Conservation (phyloP, 2,329 filamentous ascomycete species). For the Xylariomycetidae sp. region DNA sequence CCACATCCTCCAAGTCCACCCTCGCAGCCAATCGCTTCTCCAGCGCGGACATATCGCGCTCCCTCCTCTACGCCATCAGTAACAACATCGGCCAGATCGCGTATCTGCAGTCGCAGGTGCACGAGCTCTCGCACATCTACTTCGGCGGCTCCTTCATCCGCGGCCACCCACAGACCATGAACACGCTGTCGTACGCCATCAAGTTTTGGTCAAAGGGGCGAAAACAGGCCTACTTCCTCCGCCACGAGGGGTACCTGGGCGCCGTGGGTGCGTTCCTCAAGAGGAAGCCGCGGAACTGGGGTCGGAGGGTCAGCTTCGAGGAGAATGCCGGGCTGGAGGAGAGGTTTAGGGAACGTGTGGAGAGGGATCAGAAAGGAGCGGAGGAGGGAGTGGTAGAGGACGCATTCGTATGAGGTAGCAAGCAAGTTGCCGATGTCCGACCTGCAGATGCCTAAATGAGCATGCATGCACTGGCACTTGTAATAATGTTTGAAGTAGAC, state of each 20-base stretch:
- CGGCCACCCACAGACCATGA: slow-evolving; percentile 95
- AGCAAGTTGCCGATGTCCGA: too few species aligned
- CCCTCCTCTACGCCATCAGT: slow-evolving; percentile 88
- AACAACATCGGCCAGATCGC: slow-evolving; percentile 99
- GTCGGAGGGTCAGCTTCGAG: slow-evolving; percentile 73
- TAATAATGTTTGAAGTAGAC: too few species aligned
- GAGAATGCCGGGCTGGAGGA: slow-evolving; percentile 30
- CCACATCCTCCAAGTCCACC: slow-evolving; percentile 13
- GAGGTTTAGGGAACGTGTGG: slow-evolving; percentile 21
- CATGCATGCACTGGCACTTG: too few species aligned
- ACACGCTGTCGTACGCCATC: slow-evolving; percentile 93
- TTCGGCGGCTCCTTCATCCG: slow-evolving; percentile 97
- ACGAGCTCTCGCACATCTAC: slow-evolving; percentile 87
- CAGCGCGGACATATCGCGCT: slow-evolving; percentile 81
- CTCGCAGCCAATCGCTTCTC: slow-evolving; percentile 55
- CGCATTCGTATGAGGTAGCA: too few species aligned
- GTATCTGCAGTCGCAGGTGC: slow-evolving; percentile 94
- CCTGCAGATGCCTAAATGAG: too few species aligned
- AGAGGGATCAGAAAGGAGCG: too few species aligned
- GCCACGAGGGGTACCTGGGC: slow-evolving; percentile 93
- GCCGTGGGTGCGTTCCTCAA: slow-evolving; percentile 92
- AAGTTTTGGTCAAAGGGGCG: slow-evolving; percentile 93
- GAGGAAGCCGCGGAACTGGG: slow-evolving; percentile 87
- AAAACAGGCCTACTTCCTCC: slow-evolving; percentile 92
- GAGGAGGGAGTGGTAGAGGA: too few species aligned